A percentile compares a stretch with the other conserved stretches of the same genome.
Conservation (phyloP, 345 rosid species). For the Melaleuca quinquenervia region DNA sequence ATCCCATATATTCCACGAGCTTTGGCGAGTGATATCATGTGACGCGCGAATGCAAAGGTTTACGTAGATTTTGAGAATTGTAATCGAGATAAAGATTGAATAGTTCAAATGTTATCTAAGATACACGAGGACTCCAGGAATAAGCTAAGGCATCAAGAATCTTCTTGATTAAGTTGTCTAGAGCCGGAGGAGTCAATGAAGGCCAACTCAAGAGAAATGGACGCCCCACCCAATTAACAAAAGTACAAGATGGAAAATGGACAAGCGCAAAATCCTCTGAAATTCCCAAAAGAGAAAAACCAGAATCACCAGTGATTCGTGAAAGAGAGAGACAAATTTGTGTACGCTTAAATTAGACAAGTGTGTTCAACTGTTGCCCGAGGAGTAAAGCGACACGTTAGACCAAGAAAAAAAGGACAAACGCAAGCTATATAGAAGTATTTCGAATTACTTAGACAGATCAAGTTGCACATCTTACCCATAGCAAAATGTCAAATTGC, state of each 20-base stretch:
- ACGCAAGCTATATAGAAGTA: not conserved
- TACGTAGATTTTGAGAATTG: not conserved
- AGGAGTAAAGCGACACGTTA: not conserved
- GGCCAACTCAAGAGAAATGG: not conserved
- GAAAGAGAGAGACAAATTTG: not conserved
- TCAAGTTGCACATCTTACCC: not conserved
- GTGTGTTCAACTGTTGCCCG: not conserved
- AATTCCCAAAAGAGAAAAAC: not conserved
- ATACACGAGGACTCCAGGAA: not conserved
- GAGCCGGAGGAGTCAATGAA: not conserved
- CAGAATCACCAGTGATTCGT: not conserved
- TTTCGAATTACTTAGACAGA: not conserved
- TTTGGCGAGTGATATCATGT: not conserved
- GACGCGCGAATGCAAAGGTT: not conserved
- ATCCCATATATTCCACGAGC: not conserved
- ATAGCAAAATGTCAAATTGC: not conserved
- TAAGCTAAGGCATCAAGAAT: not conserved
- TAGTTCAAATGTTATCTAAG: no score
- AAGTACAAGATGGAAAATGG: not conserved
- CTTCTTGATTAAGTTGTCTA: not conserved
- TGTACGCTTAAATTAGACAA: not conserved
- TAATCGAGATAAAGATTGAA: no score
- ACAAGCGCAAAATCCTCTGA: slow-evolving; percentile 7
- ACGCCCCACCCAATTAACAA: not conserved
- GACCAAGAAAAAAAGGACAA: not conserved